A percentile compares a stretch with the other conserved stretches of the same genome.
Evolutionary conservation across 1,284 basidiomycete genomes (phyloP).

Genomic region (Vanrija humicola): DNA sequence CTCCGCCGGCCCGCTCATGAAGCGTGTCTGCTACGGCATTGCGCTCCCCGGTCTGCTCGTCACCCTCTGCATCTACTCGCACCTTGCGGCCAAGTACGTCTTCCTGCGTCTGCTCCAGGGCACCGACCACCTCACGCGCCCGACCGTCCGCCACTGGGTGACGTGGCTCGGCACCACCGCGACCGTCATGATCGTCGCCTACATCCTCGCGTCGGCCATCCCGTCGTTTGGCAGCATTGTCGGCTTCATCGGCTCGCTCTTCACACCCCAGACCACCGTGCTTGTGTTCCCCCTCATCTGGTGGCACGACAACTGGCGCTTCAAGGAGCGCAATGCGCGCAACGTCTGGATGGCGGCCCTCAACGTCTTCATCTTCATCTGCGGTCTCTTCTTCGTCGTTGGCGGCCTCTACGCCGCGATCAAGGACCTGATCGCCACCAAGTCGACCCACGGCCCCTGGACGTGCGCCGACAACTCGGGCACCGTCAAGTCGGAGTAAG

Average conservation of each 20-base stretch:
- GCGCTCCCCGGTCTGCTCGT: constrained; percentile 35
- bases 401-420: neutral
- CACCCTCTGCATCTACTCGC: neutral
- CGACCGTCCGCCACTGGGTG: constrained; percentile 29
- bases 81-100: constrained; percentile 35
- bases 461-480: constrained; percentile 1
- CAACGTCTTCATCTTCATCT: neutral
- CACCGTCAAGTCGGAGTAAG: too few relatives aligned
- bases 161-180: constrained; percentile 23
- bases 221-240: neutral
- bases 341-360: neutral
- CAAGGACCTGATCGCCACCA: neutral
- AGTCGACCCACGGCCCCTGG: neutral
- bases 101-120: constrained; percentile 33
- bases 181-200: neutral
- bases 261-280: constrained; percentile 8
- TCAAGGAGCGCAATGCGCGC: neutral
- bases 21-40: constrained; percentile 37
- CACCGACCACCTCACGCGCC: constrained; percentile 26
- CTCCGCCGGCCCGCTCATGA: constrained; percentile 39
- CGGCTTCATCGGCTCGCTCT: constrained; percentile 1
- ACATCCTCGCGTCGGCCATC: constrained; percentile 8
- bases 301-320: constrained; percentile 14
- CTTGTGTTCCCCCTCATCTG: constrained; percentile 9
- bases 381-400: neutral